A percentile compares a stretch with the other conserved stretches of the same genome.
phyloP scores from a whole-genome alignment of 164 flowering plant species.

The Echeveria elegans region DNA sequence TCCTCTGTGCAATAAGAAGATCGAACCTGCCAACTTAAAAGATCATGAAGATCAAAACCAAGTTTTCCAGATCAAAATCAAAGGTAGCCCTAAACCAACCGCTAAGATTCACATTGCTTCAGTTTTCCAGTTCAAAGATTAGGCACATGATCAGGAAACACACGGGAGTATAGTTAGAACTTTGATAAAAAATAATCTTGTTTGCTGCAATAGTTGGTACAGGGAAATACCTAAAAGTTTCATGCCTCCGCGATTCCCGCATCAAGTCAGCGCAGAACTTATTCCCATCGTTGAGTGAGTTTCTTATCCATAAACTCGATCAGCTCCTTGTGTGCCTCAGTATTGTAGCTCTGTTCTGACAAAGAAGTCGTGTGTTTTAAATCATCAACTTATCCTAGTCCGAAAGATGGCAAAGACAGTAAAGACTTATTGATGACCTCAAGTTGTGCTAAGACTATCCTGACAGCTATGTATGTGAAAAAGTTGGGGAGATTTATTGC shows the following conservation, averaged over 20 bases:
- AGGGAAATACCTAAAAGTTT: conserved; percentile 45
- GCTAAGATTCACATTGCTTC: conserved; percentile 77
- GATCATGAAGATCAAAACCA: too few relatives aligned
- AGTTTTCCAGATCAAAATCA: background rate
- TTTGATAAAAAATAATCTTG: background rate
- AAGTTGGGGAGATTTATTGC: conserved; percentile 68
- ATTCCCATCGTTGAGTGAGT: conserved; percentile 75
- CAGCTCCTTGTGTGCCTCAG: conserved; percentile 65
- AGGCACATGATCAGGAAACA: conserved; percentile 11
- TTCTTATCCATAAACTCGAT: conserved; percentile 50
- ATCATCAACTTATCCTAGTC: conserved; percentile 18
- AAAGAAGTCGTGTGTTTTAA: conserved; percentile 16
- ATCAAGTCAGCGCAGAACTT: conserved; percentile 65
- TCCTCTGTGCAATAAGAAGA: conserved; percentile 76
- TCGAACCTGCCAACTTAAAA: conserved; percentile 66
- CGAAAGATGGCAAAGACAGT: conserved; percentile 29
- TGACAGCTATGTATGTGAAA: conserved; percentile 79
- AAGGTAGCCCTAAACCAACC: conserved; percentile 35
- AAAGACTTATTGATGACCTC: conserved; percentile 34
- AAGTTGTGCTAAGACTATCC: conserved; percentile 74
- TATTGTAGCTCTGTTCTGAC: conserved; percentile 74
- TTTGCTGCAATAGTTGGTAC: background rate
- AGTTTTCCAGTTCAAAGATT: background rate
- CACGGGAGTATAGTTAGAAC: background rate
- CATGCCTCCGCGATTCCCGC: conserved; percentile 78